Percentiles rank a stretch among this genome's conserved stretches.
Evolutionary conservation across 225 moss, liverwort and hornwort genomes (phyloP).

Genomic region (Marchantia paleacea): DNA sequence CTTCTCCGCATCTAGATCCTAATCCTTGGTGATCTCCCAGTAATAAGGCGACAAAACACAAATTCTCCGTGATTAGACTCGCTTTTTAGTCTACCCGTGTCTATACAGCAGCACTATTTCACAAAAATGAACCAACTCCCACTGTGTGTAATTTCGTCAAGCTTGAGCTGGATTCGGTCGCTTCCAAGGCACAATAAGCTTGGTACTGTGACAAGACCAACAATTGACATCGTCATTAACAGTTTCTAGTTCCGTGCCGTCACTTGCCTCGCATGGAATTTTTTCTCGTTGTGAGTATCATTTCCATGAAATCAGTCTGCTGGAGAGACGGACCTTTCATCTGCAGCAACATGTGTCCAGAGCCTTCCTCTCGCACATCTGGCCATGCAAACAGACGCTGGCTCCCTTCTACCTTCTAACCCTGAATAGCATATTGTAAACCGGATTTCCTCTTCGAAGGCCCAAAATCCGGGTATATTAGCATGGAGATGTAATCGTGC

Average conservation of each 20-base stretch:
- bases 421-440: neutral
- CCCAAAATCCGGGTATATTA: slow-evolving; percentile 1
- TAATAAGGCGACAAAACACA: neutral
- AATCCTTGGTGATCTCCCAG: neutral
- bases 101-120: neutral
- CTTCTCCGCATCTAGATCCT: neutral
- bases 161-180: neutral
- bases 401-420: slow-evolving; percentile 13
- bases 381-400: neutral
- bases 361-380: neutral
- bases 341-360: neutral
- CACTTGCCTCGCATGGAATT: neutral
- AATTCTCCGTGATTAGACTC: too few relatives aligned
- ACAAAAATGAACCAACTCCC: neutral
- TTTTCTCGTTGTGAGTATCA: slow-evolving; percentile 11
- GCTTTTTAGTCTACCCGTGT: neutral
- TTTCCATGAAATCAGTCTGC: slow-evolving; percentile 2
- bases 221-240: neutral
- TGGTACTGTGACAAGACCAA: neutral
- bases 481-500: neutral
- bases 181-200: slow-evolving; percentile 14
- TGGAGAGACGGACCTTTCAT: slow-evolving; percentile 10
- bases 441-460: neutral
- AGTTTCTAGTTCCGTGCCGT: neutral
- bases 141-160: neutral